Evolutionary conservation across 2,329 filamentous ascomycete species (phyloP).

Genomic region (Claviceps sp.): DNA sequence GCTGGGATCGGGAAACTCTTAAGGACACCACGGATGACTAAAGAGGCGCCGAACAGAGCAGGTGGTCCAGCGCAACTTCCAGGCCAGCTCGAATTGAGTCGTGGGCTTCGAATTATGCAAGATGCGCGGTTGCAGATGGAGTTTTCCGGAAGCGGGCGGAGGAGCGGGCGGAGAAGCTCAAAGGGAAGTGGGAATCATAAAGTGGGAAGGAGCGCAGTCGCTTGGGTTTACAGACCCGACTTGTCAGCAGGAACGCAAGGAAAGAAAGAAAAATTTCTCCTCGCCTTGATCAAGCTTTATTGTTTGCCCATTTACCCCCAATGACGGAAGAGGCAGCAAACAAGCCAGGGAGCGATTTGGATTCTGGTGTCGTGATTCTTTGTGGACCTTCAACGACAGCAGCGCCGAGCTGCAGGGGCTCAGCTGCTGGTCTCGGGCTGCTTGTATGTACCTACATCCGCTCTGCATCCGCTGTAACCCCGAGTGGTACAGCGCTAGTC

Average conservation of each 20-base stretch:
- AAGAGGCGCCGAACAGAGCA: constrained; percentile 44
- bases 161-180: background rate
- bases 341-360: background rate
- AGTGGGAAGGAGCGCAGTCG: background rate
- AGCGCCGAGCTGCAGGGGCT: too few species aligned
- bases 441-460: background rate
- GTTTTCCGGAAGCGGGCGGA: constrained; percentile 19
- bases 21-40: constrained; percentile 30
- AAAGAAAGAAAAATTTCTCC: background rate
- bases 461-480: too few species aligned
- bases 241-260: background rate
- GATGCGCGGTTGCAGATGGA: constrained; percentile 29
- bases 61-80: constrained; percentile 44
- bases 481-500: too few species aligned
- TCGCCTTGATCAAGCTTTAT: background rate
- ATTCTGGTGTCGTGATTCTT: too few species aligned
- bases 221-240: background rate
- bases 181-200: background rate
- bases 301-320: background rate
- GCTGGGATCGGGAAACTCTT: constrained; percentile 27
- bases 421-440: too few species aligned
- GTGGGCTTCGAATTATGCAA: constrained; percentile 32
- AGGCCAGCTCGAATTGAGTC: constrained; percentile 46
- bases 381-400: too few species aligned
- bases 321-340: background rate